Evolutionary conservation across 2,329 filamentous ascomycete genomes (phyloP).

Genomic region (Parafenestella ontariensis): DNA sequence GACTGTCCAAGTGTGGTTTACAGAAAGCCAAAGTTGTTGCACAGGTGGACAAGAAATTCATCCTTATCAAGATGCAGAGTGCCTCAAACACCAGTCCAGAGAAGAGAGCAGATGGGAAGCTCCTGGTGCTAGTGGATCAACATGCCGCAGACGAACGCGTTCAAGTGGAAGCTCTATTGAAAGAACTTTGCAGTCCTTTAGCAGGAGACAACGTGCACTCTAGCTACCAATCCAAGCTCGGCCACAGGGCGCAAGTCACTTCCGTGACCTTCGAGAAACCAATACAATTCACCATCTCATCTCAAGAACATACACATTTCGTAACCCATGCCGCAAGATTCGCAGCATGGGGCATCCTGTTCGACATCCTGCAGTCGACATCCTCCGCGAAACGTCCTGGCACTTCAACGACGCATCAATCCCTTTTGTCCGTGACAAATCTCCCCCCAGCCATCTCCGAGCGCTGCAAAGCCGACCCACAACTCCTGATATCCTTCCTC

Average conservation of each 20-base stretch:
- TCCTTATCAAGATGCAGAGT: slow-evolving; percentile 68
- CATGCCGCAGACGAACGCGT: slow-evolving; percentile 93
- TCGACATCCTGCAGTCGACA: slow-evolving; percentile 54
- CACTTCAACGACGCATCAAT: slow-evolving; percentile 8
- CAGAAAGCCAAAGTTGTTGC: slow-evolving; percentile 69
- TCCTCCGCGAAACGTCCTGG: background rate
- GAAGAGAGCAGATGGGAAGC: slow-evolving; percentile 10
- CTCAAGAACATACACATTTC: slow-evolving; percentile 68
- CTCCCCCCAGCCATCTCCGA: slow-evolving; percentile 78
- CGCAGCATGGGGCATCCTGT: slow-evolving; percentile 75
- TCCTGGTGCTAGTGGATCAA: slow-evolving; percentile 84
- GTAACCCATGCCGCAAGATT: slow-evolving; percentile 64
- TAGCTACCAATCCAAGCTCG: slow-evolving; percentile 41
- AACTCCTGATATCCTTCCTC: slow-evolving; percentile 75
- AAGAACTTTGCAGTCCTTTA: slow-evolving; percentile 56
- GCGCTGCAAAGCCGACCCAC: slow-evolving; percentile 75
- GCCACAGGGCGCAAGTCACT: slow-evolving; percentile 37
- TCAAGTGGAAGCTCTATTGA: slow-evolving; percentile 76
- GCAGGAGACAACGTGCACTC: slow-evolving; percentile 15
- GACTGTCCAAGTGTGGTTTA: slow-evolving; percentile 64
- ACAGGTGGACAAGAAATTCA: slow-evolving; percentile 91
- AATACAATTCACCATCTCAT: slow-evolving; percentile 70
- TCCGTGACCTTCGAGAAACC: slow-evolving; percentile 55
- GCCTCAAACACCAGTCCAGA: slow-evolving; percentile 10
- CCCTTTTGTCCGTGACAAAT: slow-evolving; percentile 58